Percentiles rank a stretch among this genome's conserved stretches.
Evolutionary conservation across 306 rosid genomes (phyloP).

Genomic region (Macrotyloma uniflorum): DNA sequence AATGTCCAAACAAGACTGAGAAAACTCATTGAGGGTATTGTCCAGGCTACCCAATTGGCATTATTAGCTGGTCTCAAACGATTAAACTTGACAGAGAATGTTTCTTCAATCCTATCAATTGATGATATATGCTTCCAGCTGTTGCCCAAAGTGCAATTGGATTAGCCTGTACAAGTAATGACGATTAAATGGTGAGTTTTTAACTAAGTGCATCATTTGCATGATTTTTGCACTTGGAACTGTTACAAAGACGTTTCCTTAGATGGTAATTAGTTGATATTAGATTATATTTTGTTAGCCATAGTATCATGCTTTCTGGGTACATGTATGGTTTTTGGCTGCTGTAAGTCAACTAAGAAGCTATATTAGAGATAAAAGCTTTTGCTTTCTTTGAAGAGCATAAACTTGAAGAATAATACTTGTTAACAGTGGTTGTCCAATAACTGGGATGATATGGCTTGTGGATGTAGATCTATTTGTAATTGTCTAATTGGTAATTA

Average conservation of each 20-base stretch:
- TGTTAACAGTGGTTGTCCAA: background rate
- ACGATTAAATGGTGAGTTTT: constrained; percentile 57
- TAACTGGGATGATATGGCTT: background rate
- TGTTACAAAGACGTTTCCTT: too few species aligned
- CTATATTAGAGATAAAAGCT: background rate
- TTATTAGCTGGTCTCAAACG: constrained; percentile 81
- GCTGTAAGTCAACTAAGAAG: background rate
- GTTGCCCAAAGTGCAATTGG: constrained; percentile 62
- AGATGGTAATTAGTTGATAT: too few species aligned
- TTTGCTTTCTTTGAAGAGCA: background rate
- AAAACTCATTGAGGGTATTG: constrained; percentile 80
- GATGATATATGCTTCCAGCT: constrained; percentile 60
- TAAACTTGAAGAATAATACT: background rate
- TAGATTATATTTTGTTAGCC: background rate
- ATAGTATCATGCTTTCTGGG: background rate
- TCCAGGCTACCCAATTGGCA: constrained; percentile 87
- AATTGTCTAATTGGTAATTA: too few species aligned
- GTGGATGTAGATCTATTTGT: constrained; percentile 5
- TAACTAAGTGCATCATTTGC: too few species aligned
- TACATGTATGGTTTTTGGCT: background rate
- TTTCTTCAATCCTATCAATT: too few species aligned
- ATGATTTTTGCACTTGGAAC: too few species aligned
- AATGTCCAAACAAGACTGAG: constrained; percentile 86
- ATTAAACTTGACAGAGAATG: too few species aligned
- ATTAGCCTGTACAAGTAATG: constrained; percentile 54